Evolutionary conservation across 129 eudicot genomes (phyloP), one percentile per base, ranked within the genome.

Genomic region (Apium graveolens): DNA sequence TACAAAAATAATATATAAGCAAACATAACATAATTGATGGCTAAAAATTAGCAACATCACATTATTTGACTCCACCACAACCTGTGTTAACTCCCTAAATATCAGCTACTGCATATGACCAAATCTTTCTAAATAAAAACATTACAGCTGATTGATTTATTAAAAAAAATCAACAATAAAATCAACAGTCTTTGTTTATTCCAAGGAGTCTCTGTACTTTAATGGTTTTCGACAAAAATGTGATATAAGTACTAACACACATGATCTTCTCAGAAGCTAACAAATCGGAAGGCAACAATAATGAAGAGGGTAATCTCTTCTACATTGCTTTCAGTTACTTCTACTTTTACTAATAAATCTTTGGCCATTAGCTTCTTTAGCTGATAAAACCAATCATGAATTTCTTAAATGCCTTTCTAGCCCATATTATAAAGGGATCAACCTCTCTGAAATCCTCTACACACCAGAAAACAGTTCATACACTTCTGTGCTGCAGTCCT

Each of bases 391-490:
- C 76, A 2, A 41, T 12, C 17, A n/a, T 11, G 37, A 44, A 14
- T 42, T 74, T 74, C 32, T 43, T 74, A 5, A 74, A 12, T n/a
- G 77, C 37, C 77, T 74, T 8, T 42, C 7, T 27, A 13, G 35
- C 24, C 76, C 76, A 18, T 11, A 3, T n/a, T 39, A 41, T n/a
- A 3, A 24, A 24, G 53, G 45, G 10, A 24, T 72, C 10, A 72
- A 41, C 13, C 42, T 31, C 12, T 34, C 79, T 31, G 48, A 78
- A 66, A 39, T 70, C 46, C 37, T 78, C n/a, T 69, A 66, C 76
- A 45, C 81, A 39, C 69, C 35, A 34, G 2, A 78, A 5, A 78
- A 69, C 66, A 18, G 66, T 29, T 78, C 81, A 43, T 78, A 38
- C 32, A 10, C 53, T 21, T 48, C 80, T 26, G n/a, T 77, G 11